Conservation (phyloP, 2,329 filamentous ascomycete species). For the Colletotrichum caudatum region DNA sequence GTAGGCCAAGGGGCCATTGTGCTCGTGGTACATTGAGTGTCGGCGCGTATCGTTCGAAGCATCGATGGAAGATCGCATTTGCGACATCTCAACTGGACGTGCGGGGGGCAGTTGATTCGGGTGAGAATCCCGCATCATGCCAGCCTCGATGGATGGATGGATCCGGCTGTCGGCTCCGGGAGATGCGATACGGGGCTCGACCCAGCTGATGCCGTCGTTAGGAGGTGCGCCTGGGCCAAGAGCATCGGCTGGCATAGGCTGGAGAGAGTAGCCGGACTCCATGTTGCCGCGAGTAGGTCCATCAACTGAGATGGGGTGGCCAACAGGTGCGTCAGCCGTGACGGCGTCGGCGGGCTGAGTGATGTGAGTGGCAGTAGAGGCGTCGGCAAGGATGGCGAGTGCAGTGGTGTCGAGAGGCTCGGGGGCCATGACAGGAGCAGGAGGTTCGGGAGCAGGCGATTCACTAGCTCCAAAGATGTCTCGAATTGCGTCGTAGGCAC, state of each 20-base stretch:
- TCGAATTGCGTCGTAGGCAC: conserved; percentile 50
- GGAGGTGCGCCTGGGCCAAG: conserved; percentile 23
- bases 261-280: conserved; percentile 29
- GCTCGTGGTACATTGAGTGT: conserved; percentile 37
- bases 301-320: conserved; percentile 19
- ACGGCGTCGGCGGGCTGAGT: conserved; percentile 25
- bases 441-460: conserved; percentile 43
- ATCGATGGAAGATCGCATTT: conserved; percentile 38
- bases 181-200: conserved; percentile 34
- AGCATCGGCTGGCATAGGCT: conserved; percentile 19
- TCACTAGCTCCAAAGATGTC: conserved; percentile 53
- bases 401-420: conserved; percentile 28
- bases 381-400: conserved; percentile 35
- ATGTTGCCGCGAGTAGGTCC: conserved; percentile 26
- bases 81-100: conserved; percentile 39
- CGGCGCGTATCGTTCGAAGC: conserved; percentile 33
- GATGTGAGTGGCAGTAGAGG: conserved; percentile 10
- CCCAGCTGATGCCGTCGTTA: conserved; percentile 18
- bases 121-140: conserved; percentile 15
- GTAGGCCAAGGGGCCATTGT: conserved; percentile 28
- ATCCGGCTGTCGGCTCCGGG: conserved; percentile 26
- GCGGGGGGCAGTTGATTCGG: conserved; percentile 35
- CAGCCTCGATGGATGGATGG: conserved; percentile 27
- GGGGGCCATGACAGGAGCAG: conserved; percentile 24
- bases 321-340: conserved; percentile 21